phyloP scores from a whole-genome alignment of 2,329 filamentous ascomycete species.

The Lasiodiplodia sp. region DNA sequence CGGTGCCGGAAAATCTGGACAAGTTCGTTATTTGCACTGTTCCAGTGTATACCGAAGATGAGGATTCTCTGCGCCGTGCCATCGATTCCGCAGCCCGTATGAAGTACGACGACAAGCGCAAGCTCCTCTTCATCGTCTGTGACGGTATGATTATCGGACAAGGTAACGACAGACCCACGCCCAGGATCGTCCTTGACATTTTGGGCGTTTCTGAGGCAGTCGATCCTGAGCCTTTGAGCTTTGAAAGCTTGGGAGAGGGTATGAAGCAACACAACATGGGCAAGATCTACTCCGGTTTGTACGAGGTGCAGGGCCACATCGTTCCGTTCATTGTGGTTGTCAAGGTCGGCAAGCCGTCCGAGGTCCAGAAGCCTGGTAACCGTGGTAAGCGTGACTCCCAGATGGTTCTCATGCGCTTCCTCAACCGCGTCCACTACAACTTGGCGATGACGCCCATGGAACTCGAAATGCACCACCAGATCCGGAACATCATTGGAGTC shows the following conservation, averaged over 20 bases:
- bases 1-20: conserved; percentile 91
- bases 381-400: conserved; percentile 99
- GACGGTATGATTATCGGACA: conserved; percentile 99
- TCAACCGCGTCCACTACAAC: conserved; percentile 99
- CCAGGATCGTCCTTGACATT: conserved; percentile 95
- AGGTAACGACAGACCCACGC: conserved; percentile 94
- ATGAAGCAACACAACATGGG: conserved; percentile 99
- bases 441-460: conserved; percentile 94
- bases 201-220: conserved; percentile 92
- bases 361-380: conserved; percentile 81
- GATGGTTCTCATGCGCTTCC: conserved; percentile 98
- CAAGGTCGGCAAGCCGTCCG: conserved; percentile 89
- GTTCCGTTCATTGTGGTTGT: conserved; percentile 97
- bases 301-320: conserved; percentile 97
- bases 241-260: conserved; percentile 94
- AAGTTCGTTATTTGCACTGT: conserved; percentile 99
- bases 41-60: conserved; percentile 96
- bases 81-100: conserved; percentile 96
- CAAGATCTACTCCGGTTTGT: conserved; percentile 96
- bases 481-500: conserved; percentile 97
- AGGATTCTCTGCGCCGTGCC: conserved; percentile 93
- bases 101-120: conserved; percentile 98
- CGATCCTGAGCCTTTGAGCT: conserved; percentile 94
- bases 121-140: conserved; percentile 89
- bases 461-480: conserved; percentile 98